Evolutionary conservation across 2,329 filamentous ascomycete species (phyloP), one percentile per base, ranked within the genome.

Genomic region (Alternaria triticina): DNA sequence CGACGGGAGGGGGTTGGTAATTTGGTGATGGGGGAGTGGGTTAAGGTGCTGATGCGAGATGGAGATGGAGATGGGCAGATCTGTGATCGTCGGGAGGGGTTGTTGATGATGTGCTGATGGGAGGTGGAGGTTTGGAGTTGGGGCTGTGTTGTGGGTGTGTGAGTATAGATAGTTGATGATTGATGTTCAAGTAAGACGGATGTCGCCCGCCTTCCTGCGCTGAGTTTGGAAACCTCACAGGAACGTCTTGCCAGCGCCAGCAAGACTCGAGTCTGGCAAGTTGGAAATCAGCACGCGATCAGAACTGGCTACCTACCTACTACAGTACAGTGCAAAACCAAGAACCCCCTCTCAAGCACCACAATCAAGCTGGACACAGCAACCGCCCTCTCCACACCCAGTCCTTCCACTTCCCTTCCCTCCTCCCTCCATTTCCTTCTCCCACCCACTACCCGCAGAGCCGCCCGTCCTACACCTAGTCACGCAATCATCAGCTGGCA

Each of bases 401-500:
- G 46, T 54, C 46, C 45, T 46, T 46, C 20, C 44, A 57, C 33
- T 54, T 17, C 9, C 44, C 45, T 55, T 47, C 40, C 7, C 23
- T 20, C 59, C 27, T 28, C 13, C 44, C 28, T 51, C 54, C 6
- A 46, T 49, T 1, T 40, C 36, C n/a, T 40, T 40, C 36, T 40
- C 8, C 36, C 36, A 36, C 45, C 67, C 61, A 56, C 54, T 63
- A 64, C 66, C 70, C 73, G 73, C 73, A 75, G 72, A 75, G 73
- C 73, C 73, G 71, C 73, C 70, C 70, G 70, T 71, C 62, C 62
- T 57, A 68, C 70, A 54, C 45, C 22, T 61, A 13, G 17, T 36
- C 22, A 54, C 45, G 23, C 64, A 17, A 28, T 46, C 22, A 56
- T 51, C 47, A 33, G 40, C 64, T 56, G 25, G 25, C 40, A 45